Percentiles rank a stretch among this genome's conserved stretches.
These are phyloP conservation scores for Podospora pseudocomata DNA, from an alignment of 495 filamentous ascomycete genomes.

Conservation along the genomic window DNA sequence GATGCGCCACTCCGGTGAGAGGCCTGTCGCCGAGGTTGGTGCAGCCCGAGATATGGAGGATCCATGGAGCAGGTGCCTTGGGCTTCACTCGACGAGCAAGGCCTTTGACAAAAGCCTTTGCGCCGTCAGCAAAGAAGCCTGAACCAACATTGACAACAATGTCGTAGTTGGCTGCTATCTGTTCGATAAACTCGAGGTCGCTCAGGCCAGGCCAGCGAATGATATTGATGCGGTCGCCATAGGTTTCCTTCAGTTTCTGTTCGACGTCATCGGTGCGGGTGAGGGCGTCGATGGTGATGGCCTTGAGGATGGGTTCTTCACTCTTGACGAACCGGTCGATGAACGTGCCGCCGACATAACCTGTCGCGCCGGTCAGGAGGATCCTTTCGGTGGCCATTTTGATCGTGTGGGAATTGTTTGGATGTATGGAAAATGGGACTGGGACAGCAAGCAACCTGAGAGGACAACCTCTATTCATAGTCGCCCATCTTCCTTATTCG, in stretches of 20 bases:
- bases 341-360: slow-evolving; percentile 17
- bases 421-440: neutral
- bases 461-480: slow-evolving; percentile 2
- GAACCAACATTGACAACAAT: slow-evolving; percentile 13
- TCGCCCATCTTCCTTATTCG: neutral
- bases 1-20: neutral
- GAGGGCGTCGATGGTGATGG: slow-evolving; percentile 5
- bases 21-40: slow-evolving; percentile 12
- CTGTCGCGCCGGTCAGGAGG: slow-evolving; percentile 18
- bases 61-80: slow-evolving; percentile 5
- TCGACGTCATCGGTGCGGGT: slow-evolving; percentile 11
- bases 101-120: slow-evolving; percentile 10
- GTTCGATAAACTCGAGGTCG: slow-evolving; percentile 15
- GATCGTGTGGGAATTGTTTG: neutral
- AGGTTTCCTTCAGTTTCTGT: slow-evolving; percentile 8
- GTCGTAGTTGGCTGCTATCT: slow-evolving; percentile 7
- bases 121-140: slow-evolving; percentile 11
- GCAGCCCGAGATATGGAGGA: slow-evolving; percentile 13
- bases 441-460: neutral
- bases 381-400: slow-evolving; percentile 6
- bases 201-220: slow-evolving; percentile 18
- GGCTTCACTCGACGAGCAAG: neutral
- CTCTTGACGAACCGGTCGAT: slow-evolving; percentile 11
- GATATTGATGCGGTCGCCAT: slow-evolving; percentile 18
- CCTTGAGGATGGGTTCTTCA: slow-evolving; percentile 7